Base-by-base conservation (phyloP, 1,139 yeast species). In the Geotrichum restrictum region DNA sequence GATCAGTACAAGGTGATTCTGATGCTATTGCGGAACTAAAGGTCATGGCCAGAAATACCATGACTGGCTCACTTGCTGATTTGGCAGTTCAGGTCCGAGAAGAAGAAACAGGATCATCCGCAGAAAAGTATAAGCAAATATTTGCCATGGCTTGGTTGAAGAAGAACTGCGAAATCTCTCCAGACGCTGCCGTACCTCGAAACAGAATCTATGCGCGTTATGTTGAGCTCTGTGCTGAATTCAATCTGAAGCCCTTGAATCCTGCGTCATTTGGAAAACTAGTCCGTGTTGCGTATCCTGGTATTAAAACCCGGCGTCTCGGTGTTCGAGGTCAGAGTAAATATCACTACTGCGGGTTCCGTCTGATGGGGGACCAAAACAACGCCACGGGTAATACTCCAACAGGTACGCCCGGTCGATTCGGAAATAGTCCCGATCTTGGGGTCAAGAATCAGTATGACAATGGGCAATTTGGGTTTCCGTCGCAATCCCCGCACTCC, bases 321-420 rank as follows among this genome's bases (percentile, higher is more conserved):
- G 98, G 97, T 11, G 83, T 85, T 70, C 75, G 96, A 51, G 96
- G 96, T 7, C 91, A 86, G 64, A 83, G 93, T 19, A 87, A 88
- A 64, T 89, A 91, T 67, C 96, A 89, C 66, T 91, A 89, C 66
- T 88, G 96, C 70, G 97, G 97, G 1, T 75, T 89, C 50, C 79
- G 78, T 60, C 68, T 89, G 51, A 70, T 79, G 18, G 85, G 80
- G 8, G 86, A 81, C 48, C 59, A 55, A 22, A 60, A 60, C 31
- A 58, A 60, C 39, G 53, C 67, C 3, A 59, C 65, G 21, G 66
- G 63, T 7, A 50, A 49, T 29, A 63, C 68, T 11, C 69, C 68
- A 3, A 58, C 59, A n/a, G 65, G 64, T 14, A 63, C 66, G 6
- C 67, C 68, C 1, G 54, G 57, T 8, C 48, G 61, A 31, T 55